Percentiles rank a stretch among this genome's conserved stretches.
Evolutionary conservation across 257 asterid genomes (phyloP).

Genomic region (Solanum corneliomulleri): DNA sequence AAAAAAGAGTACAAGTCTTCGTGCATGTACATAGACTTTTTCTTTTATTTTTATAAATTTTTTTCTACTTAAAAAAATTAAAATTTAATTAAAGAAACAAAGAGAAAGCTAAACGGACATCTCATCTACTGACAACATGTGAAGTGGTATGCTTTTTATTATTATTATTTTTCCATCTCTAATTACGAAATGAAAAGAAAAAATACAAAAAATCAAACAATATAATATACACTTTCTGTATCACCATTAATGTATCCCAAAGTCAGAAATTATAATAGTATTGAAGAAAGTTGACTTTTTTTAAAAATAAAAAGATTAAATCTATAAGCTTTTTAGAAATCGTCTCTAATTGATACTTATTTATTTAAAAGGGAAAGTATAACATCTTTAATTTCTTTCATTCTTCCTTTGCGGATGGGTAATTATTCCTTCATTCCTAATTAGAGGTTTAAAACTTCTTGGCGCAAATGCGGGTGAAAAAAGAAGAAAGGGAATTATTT

Average conservation of each 20-base stretch:
- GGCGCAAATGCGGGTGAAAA: neutral
- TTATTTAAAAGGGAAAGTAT: neutral
- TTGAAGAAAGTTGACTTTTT: neutral
- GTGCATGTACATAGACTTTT: neutral
- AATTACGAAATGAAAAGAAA: neutral
- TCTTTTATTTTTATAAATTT: neutral
- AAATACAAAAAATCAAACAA: neutral
- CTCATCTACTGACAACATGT: constrained; percentile 18
- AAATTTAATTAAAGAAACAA: neutral
- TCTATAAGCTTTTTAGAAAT: constrained; percentile 24
- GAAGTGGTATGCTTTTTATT: neutral
- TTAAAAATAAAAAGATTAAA: neutral
- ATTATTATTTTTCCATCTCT: neutral
- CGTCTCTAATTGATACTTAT: constrained; percentile 7
- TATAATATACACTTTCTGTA: neutral
- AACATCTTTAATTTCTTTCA: constrained; percentile 11
- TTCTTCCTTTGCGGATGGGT: constrained; percentile 1
- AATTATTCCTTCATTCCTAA: too few relatives aligned
- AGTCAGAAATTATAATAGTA: constrained; percentile 12
- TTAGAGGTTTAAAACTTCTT: too few relatives aligned
- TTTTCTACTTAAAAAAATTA: neutral
- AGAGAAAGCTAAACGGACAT: constrained; percentile 17
- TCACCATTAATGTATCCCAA: constrained; percentile 3
- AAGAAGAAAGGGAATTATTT: neutral
- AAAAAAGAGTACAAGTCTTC: neutral